A percentile compares a stretch with the other conserved stretches of the same genome.
These are phyloP conservation scores for Chaetomiaceae sp. DNA, from an alignment of 2,329 filamentous ascomycete genomes.

Conservation along the genomic window DNA sequence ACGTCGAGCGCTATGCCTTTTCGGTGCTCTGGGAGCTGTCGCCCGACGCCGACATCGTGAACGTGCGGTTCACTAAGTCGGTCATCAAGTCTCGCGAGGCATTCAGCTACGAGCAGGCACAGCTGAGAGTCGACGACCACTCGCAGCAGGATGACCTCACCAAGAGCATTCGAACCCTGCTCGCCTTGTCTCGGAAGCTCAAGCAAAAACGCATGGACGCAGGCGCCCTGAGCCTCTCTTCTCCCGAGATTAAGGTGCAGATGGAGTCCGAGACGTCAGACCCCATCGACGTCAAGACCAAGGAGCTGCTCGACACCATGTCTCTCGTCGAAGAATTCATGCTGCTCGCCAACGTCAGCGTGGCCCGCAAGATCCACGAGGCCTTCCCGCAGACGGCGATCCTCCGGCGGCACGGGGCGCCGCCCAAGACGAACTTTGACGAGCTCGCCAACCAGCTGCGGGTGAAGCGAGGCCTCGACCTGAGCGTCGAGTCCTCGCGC, in stretches of 20 bases:
- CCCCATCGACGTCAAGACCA: slow-evolving; percentile 92
- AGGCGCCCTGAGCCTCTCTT: slow-evolving; percentile 88
- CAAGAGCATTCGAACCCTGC: slow-evolving; percentile 75
- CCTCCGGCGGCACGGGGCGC: slow-evolving; percentile 82
- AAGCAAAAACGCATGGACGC: slow-evolving; percentile 95
- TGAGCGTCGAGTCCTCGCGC: slow-evolving; percentile 79
- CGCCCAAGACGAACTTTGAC: slow-evolving; percentile 94
- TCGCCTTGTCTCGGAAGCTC: slow-evolving; percentile 86
- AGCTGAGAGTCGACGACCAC: slow-evolving; percentile 84
- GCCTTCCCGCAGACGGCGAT: slow-evolving; percentile 94
- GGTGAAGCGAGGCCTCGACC: slow-evolving; percentile 73
- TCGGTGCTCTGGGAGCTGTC: slow-evolving; percentile 86
- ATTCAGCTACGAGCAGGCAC: slow-evolving; percentile 96
- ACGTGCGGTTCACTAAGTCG: slow-evolving; percentile 87
- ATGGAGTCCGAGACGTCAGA: slow-evolving; percentile 94
- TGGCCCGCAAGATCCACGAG: slow-evolving; percentile 82
- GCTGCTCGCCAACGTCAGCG: slow-evolving; percentile 94
- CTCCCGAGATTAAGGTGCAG: slow-evolving; percentile 95
- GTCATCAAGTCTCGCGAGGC: slow-evolving; percentile 95
- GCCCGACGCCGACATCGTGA: slow-evolving; percentile 76
- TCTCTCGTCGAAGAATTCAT: slow-evolving; percentile 99
- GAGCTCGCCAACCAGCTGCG: slow-evolving; percentile 86
- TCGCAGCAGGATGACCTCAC: slow-evolving; percentile 87
- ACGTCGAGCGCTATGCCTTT: slow-evolving; percentile 90
- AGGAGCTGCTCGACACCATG: slow-evolving; percentile 89